Conservation (phyloP, 306 rosid genomes). For the Calophaca sinica region DNA sequence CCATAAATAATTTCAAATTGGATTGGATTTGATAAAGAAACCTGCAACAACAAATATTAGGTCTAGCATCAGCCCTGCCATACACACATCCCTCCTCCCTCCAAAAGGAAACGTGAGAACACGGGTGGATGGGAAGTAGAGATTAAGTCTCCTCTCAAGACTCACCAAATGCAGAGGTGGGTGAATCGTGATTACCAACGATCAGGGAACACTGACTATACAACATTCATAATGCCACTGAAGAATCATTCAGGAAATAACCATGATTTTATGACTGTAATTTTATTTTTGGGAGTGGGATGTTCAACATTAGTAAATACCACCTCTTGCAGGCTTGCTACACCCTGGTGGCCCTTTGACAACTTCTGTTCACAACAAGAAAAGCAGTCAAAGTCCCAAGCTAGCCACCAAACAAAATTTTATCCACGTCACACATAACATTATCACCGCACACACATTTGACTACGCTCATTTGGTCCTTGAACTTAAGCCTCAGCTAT, state of each 20-base stretch:
- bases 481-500: background rate
- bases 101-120: constrained; percentile 9
- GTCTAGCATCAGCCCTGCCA: background rate
- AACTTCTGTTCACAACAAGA: background rate
- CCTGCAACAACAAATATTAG: constrained; percentile 25
- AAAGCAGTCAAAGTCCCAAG: background rate
- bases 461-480: constrained; percentile 23
- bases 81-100: constrained; percentile 20
- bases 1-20: background rate
- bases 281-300: background rate
- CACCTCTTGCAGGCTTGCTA: background rate
- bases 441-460: constrained; percentile 12
- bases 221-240: constrained; percentile 12
- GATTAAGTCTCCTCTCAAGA: constrained; percentile 33
- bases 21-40: background rate
- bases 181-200: background rate
- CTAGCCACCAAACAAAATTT: too few relatives aligned
- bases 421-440: background rate
- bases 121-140: background rate
- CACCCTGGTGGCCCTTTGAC: background rate
- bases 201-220: background rate
- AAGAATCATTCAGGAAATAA: constrained; percentile 1
- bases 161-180: constrained; percentile 2
- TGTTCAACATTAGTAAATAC: constrained; percentile 10
- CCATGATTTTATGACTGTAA: constrained; percentile 2